Conservation (phyloP, 257 asterid species). For the Scutellaria barbata region DNA sequence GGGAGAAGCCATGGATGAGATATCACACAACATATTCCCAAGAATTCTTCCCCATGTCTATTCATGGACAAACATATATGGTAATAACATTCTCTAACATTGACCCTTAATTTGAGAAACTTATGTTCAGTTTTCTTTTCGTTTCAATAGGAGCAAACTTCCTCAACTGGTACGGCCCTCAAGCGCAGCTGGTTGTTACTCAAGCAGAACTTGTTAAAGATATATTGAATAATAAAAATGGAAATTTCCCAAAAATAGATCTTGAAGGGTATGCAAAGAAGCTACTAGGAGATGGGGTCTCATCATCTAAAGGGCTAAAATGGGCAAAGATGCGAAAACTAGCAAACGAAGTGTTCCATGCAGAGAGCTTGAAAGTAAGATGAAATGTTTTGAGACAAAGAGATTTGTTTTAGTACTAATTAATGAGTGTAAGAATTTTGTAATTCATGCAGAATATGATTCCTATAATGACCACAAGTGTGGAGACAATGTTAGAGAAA, state of each 20-base stretch:
- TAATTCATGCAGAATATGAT: conserved; percentile 49
- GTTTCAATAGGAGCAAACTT: conserved; percentile 49
- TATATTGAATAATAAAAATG: conserved; percentile 54
- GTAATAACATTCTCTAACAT: conserved; percentile 34
- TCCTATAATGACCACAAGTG: conserved; percentile 58
- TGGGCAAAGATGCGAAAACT: conserved; percentile 68
- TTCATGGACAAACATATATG: conserved; percentile 52
- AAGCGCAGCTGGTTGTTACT: conserved; percentile 61
- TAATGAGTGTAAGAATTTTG: not conserved
- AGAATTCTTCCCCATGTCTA: conserved; percentile 61
- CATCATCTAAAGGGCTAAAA: conserved; percentile 66
- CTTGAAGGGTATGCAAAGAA: conserved; percentile 64
- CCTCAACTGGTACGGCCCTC: conserved; percentile 62
- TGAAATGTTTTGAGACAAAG: not conserved
- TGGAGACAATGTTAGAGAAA: conserved; percentile 54
- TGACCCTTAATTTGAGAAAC: not conserved
- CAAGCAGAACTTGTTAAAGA: conserved; percentile 62
- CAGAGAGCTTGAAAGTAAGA: conserved; percentile 60
- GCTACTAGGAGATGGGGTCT: conserved; percentile 69
- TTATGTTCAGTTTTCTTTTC: not conserved
- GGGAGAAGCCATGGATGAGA: conserved; percentile 47
- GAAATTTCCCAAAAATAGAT: conserved; percentile 58
- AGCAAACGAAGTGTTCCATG: conserved; percentile 63
- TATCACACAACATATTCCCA: conserved; percentile 60
- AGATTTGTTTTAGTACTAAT: not conserved